These are phyloP conservation scores for Gossypium herbaceum DNA, from an alignment of 345 rosid species.

Conservation along the genomic window DNA sequence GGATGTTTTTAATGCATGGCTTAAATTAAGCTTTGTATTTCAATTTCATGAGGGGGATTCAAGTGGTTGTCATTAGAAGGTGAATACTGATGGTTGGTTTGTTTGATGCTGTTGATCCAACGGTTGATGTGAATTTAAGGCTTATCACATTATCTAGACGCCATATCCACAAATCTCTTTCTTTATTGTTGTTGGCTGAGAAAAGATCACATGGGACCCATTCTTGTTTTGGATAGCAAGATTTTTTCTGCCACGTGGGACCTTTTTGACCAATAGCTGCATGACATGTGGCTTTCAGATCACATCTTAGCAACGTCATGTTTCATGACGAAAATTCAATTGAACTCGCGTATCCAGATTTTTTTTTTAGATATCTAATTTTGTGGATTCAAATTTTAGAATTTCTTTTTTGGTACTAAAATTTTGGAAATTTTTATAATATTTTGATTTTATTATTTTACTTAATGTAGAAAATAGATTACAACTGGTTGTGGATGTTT, in stretches of 20 bases:
- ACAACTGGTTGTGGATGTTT: too few relatives aligned
- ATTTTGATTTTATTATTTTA: too few relatives aligned
- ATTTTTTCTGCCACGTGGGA: constrained; percentile 1
- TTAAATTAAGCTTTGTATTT: constrained; percentile 20
- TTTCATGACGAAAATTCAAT: too few relatives aligned
- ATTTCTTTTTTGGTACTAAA: too few relatives aligned
- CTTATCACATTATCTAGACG: constrained; percentile 46
- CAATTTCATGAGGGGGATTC: constrained; percentile 5
- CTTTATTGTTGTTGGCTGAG: constrained; percentile 44
- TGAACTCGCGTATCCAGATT: too few relatives aligned
- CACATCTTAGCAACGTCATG: not conserved
- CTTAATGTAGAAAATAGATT: too few relatives aligned
- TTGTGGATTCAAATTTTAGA: too few relatives aligned
- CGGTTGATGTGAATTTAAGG: constrained; percentile 25
- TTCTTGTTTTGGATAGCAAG: constrained; percentile 19
- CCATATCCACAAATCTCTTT: constrained; percentile 51
- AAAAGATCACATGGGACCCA: constrained; percentile 45
- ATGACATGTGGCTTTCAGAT: constrained; percentile 1
- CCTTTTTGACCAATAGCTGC: not conserved
- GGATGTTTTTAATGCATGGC: constrained; percentile 7
- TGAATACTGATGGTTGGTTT: constrained; percentile 18
- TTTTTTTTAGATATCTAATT: too few relatives aligned
- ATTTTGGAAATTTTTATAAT: too few relatives aligned
- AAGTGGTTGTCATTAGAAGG: constrained; percentile 36
- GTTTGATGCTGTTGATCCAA: constrained; percentile 22